These are phyloP conservation scores for Hebeloma cylindrosporum DNA, from an alignment of 768 basidiomycete genomes.

Conservation along the genomic window DNA sequence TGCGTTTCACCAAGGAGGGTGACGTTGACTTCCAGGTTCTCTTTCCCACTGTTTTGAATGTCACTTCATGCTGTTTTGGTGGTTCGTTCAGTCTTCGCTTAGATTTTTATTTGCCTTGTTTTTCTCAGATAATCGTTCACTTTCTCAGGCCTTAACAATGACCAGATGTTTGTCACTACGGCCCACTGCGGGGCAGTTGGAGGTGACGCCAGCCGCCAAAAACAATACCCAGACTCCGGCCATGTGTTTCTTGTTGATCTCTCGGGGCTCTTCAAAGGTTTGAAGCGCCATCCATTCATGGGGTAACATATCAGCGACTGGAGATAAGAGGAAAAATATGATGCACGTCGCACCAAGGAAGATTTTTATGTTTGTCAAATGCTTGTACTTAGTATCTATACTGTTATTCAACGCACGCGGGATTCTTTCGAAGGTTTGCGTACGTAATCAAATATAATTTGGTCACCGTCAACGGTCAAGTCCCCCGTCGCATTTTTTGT, in stretches of 20 bases:
- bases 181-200: conserved; percentile 61
- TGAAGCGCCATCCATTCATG: conserved; percentile 33
- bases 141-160: conserved; percentile 52
- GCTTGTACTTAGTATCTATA: too few species aligned
- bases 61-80: conserved; percentile 72
- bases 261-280: conserved; percentile 42
- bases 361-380: too few species aligned
- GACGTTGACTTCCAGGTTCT: conserved; percentile 52
- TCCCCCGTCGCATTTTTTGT: conserved; percentile 4
- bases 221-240: conserved; percentile 54
- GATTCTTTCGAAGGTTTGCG: neutral
- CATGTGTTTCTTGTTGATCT: conserved; percentile 54
- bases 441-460: conserved; percentile 13
- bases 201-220: conserved; percentile 50
- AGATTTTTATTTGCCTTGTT: conserved; percentile 5
- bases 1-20: conserved; percentile 56
- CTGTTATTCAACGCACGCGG: too few species aligned
- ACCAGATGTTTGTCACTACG: conserved; percentile 63
- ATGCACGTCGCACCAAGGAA: too few species aligned
- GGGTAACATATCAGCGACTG: too few species aligned
- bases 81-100: conserved; percentile 36
- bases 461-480: too few species aligned
- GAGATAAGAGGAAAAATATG: too few species aligned
- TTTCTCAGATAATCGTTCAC: conserved; percentile 8
- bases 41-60: conserved; percentile 61